phyloP scores from a whole-genome alignment of 495 filamentous ascomycete species.

The Xylaria scruposa region DNA sequence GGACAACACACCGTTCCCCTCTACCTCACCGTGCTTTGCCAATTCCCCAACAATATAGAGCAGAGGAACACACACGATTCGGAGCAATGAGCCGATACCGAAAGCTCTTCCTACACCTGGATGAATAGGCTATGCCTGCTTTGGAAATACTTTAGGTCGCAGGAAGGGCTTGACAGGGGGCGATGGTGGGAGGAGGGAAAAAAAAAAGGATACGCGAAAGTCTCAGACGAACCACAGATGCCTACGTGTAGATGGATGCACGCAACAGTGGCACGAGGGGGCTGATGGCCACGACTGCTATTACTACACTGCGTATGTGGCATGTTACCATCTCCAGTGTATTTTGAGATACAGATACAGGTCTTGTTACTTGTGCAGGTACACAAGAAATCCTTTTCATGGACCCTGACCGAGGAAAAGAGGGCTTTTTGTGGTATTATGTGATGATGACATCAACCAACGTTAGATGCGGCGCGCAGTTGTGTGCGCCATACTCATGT shows the following conservation, averaged over 20 bases:
- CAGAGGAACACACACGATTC: background rate
- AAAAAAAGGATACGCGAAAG: constrained; percentile 27
- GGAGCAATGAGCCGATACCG: constrained; percentile 7
- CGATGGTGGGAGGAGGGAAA: constrained; percentile 16
- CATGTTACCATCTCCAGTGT: constrained; percentile 16
- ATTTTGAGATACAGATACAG: constrained; percentile 12
- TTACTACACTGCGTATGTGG: constrained; percentile 25
- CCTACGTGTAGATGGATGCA: constrained; percentile 31
- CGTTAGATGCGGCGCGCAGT: background rate
- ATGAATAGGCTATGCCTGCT: constrained; percentile 18
- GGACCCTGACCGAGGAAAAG: constrained; percentile 15
- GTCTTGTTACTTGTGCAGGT: constrained; percentile 17
- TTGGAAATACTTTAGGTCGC: constrained; percentile 24
- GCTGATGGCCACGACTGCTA: constrained; percentile 27
- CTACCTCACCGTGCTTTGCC: constrained; percentile 11
- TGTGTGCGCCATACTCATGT: constrained; percentile 5
- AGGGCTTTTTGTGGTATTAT: constrained; percentile 21
- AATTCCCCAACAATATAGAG: background rate
- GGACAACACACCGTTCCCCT: constrained; percentile 17
- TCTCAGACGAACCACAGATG: constrained; percentile 29
- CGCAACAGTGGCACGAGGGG: constrained; percentile 26
- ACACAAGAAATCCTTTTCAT: constrained; percentile 2
- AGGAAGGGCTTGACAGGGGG: constrained; percentile 22
- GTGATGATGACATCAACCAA: constrained; percentile 27
- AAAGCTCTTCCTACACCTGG: constrained; percentile 13